Conservation (phyloP, 2,329 filamentous ascomycete genomes). For the Curvularia verruculosa region DNA sequence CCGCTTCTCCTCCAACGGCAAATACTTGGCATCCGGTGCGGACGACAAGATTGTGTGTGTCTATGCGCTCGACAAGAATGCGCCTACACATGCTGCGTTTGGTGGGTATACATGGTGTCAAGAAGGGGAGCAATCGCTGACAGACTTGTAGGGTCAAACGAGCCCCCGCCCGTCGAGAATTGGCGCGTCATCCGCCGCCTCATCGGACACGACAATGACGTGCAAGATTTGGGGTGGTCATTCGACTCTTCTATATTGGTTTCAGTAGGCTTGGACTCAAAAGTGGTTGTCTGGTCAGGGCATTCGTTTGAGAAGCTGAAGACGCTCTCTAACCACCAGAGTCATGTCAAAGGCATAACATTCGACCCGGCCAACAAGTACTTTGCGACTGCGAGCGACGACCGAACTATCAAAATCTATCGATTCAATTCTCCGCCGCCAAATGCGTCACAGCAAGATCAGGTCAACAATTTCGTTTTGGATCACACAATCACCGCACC, state of each 20-base stretch:
- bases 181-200: slow-evolving; percentile 95
- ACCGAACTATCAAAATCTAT: slow-evolving; percentile 95
- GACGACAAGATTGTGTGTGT: slow-evolving; percentile 99
- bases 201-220: slow-evolving; percentile 97
- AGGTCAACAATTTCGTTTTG: slow-evolving; percentile 93
- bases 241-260: slow-evolving; percentile 94
- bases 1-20: slow-evolving; percentile 92
- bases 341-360: slow-evolving; percentile 97
- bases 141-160: slow-evolving; percentile 69
- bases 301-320: slow-evolving; percentile 98
- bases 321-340: slow-evolving; percentile 89
- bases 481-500: slow-evolving; percentile 89
- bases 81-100: slow-evolving; percentile 77
- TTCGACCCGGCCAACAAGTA: slow-evolving; percentile 99
- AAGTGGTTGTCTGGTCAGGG: slow-evolving; percentile 97
- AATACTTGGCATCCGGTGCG: slow-evolving; percentile 93
- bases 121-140: slow-evolving; percentile 19
- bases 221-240: slow-evolving; percentile 97
- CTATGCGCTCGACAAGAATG: slow-evolving; percentile 85
- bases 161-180: slow-evolving; percentile 92
- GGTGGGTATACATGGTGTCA: slow-evolving; percentile 58
- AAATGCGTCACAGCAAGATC: slow-evolving; percentile 92
- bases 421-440: slow-evolving; percentile 86
- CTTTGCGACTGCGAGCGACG: slow-evolving; percentile 97
- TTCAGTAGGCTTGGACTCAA: slow-evolving; percentile 95